phyloP scores from a whole-genome alignment of 2,329 filamentous ascomycete genomes.

The Trichoderma afroharzianum region DNA sequence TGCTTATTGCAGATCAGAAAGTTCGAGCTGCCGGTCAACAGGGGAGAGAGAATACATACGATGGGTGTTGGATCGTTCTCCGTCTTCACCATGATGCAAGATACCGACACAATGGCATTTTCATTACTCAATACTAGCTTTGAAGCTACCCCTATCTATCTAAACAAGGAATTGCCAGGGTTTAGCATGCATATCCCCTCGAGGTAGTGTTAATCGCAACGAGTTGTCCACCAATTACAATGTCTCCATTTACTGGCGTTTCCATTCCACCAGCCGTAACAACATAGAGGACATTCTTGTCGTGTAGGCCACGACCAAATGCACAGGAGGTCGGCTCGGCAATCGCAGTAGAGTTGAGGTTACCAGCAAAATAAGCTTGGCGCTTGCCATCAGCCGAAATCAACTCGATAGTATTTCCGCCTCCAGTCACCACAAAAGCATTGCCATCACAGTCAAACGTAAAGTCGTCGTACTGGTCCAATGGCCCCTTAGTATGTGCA shows the following conservation, averaged over 20 bases:
- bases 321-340: conserved; percentile 16
- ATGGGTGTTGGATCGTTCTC: too few relatives aligned
- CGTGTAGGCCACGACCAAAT: conserved; percentile 10
- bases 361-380: conserved; percentile 20
- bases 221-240: neutral
- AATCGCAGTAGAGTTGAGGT: conserved; percentile 21
- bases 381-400: conserved; percentile 16
- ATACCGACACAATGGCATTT: neutral
- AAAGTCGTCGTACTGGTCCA: conserved; percentile 22
- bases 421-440: conserved; percentile 21
- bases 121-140: neutral
- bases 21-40: too few relatives aligned
- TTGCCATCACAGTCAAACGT: conserved; percentile 23
- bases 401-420: conserved; percentile 21
- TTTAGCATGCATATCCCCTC: neutral
- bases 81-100: neutral
- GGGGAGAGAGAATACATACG: too few relatives aligned
- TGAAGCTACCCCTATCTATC: neutral
- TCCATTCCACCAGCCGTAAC: conserved; percentile 12
- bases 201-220: conserved; percentile 2
- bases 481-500: neutral
- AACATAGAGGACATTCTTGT: conserved; percentile 8
- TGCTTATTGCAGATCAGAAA: too few relatives aligned
- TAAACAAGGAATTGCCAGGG: neutral
- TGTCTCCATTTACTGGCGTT: neutral